Conservation (phyloP, 345 rosid genomes). For the Orychophragmus violaceus region DNA sequence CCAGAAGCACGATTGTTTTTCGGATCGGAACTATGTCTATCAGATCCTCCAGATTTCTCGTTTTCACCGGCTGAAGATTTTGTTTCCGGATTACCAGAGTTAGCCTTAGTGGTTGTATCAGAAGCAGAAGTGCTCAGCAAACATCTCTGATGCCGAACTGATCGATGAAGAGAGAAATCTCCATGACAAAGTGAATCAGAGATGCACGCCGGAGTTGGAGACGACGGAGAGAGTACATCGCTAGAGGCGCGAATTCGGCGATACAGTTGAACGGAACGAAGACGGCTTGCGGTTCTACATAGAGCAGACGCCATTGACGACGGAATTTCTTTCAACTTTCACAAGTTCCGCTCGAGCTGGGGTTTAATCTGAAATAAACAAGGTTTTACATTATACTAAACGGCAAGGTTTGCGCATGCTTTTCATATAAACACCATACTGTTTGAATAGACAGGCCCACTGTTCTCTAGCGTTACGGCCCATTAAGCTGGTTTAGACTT, state of each 20-base stretch:
- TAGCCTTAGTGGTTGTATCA: constrained; percentile 16
- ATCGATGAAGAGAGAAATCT: constrained; percentile 21
- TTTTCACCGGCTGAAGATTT: too few relatives aligned
- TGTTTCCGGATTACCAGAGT: too few relatives aligned
- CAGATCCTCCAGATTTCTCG: constrained; percentile 53
- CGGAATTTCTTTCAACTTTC: too few relatives aligned
- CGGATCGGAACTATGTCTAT: constrained; percentile 41
- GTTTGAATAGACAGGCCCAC: not conserved
- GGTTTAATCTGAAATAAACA: not conserved
- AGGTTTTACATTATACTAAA: not conserved
- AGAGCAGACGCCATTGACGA: constrained; percentile 54
- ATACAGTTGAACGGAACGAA: constrained; percentile 32
- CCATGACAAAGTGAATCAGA: constrained; percentile 20
- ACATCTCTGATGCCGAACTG: constrained; percentile 43
- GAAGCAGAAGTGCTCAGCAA: constrained; percentile 31
- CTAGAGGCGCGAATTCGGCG: constrained; percentile 8
- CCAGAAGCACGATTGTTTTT: constrained; percentile 42
- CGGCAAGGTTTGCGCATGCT: not conserved
- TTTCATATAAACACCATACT: not conserved
- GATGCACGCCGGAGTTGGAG: constrained; percentile 1
- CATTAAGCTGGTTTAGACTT: too few relatives aligned
- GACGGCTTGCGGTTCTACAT: constrained; percentile 32
- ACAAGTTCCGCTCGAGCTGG: not conserved
- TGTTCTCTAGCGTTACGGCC: not conserved
- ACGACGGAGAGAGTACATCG: constrained; percentile 13